phyloP scores from a whole-genome alignment of 352 stramenopile species.

The Peronospora farinosa region DNA sequence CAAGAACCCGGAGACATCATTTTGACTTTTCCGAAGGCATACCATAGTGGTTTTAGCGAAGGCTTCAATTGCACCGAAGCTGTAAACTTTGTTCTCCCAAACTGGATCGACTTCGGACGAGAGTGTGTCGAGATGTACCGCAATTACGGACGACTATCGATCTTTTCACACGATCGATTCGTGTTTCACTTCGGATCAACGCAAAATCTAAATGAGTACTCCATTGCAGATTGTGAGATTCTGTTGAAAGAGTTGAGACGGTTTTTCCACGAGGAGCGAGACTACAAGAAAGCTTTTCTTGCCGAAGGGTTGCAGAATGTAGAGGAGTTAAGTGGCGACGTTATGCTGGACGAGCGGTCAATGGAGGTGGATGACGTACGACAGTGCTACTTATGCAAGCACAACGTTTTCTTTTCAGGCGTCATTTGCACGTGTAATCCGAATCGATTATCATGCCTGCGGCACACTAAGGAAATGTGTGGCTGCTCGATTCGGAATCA shows the following conservation, averaged over 20 bases:
- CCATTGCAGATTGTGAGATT: slow-evolving; percentile 54
- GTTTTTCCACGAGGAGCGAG: slow-evolving; percentile 67
- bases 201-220: slow-evolving; percentile 61
- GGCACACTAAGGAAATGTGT: slow-evolving; percentile 63
- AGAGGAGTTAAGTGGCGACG: slow-evolving; percentile 55
- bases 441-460: slow-evolving; percentile 51
- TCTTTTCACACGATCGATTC: slow-evolving; percentile 80
- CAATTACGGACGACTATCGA: slow-evolving; percentile 49
- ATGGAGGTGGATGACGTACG: slow-evolving; percentile 69
- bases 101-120: slow-evolving; percentile 79
- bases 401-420: slow-evolving; percentile 79
- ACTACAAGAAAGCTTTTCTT: slow-evolving; percentile 50
- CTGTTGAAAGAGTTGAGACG: slow-evolving; percentile 53
- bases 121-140: slow-evolving; percentile 69
- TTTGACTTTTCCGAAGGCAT: slow-evolving; percentile 95
- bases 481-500: slow-evolving; percentile 46
- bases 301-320: slow-evolving; percentile 40
- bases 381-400: slow-evolving; percentile 61
- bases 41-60: slow-evolving; percentile 95
- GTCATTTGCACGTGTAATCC: slow-evolving; percentile 64
- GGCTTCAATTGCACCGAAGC: slow-evolving; percentile 91
- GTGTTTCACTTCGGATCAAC: slow-evolving; percentile 70
- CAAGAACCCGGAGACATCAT: slow-evolving; percentile 93
- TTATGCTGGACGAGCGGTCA: slow-evolving; percentile 62
- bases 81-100: slow-evolving; percentile 81